phyloP scores from a whole-genome alignment of 169 alveolate species.

The Plasmodium knowlesi region DNA sequence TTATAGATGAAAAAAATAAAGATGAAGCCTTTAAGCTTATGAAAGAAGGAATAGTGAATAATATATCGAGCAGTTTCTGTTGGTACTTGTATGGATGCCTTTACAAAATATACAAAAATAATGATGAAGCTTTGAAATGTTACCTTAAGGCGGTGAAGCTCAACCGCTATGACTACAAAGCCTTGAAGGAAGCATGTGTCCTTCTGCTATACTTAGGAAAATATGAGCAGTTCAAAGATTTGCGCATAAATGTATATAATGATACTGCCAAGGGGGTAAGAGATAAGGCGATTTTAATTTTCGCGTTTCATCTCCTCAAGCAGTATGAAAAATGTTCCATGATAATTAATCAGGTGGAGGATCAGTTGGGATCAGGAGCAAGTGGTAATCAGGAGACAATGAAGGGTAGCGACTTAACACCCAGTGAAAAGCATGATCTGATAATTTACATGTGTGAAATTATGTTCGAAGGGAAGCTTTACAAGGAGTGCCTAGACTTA shows the following conservation, averaged over 20 bases:
- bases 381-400: neutral
- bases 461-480: slow-evolving; percentile 61
- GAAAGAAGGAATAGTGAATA: slow-evolving; percentile 68
- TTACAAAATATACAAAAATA: slow-evolving; percentile 56
- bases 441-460: slow-evolving; percentile 45
- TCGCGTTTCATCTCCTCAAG: slow-evolving; percentile 32
- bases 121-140: slow-evolving; percentile 70
- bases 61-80: slow-evolving; percentile 70
- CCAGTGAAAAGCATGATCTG: slow-evolving; percentile 38
- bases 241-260: slow-evolving; percentile 51
- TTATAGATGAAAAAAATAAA: slow-evolving; percentile 57
- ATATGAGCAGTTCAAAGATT: slow-evolving; percentile 62
- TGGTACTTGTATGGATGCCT: slow-evolving; percentile 75
- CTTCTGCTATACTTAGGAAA: slow-evolving; percentile 35
- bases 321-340: slow-evolving; percentile 43
- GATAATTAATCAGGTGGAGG: slow-evolving; percentile 48
- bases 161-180: slow-evolving; percentile 49
- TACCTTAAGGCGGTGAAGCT: slow-evolving; percentile 39
- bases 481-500: slow-evolving; percentile 24
- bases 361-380: neutral
- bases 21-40: slow-evolving; percentile 67
- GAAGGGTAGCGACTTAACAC: slow-evolving; percentile 4
- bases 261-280: slow-evolving; percentile 20
- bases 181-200: slow-evolving; percentile 54
- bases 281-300: slow-evolving; percentile 64